Conservation (phyloP, 2,329 filamentous ascomycete genomes). For the Aspergillus sergii region DNA sequence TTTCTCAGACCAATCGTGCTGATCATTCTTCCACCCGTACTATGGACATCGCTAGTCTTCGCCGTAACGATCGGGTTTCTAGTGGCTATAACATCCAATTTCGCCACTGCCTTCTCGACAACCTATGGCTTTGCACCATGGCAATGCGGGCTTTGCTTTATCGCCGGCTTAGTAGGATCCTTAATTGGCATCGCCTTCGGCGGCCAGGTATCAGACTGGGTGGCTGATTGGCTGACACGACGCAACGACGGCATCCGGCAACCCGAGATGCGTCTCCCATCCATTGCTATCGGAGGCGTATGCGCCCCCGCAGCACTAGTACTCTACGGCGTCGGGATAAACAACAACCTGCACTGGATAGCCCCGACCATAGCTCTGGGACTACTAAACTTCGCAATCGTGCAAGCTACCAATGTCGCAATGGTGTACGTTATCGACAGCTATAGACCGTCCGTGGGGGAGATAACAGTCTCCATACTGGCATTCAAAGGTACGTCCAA, state of each 20-base stretch:
- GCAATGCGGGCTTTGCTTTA: background rate
- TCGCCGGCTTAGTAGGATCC: background rate
- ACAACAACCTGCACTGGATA: slow-evolving; percentile 51
- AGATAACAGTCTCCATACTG: slow-evolving; percentile 9
- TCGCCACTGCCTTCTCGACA: background rate
- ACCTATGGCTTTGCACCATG: background rate
- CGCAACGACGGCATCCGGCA: background rate
- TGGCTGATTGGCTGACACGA: background rate
- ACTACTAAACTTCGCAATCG: background rate
- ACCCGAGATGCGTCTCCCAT: slow-evolving; percentile 13
- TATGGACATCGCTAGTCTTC: background rate
- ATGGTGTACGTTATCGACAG: slow-evolving; percentile 16
- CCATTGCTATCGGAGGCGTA: slow-evolving; percentile 26
- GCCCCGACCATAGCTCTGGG: slow-evolving; percentile 56
- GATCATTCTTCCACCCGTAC: background rate
- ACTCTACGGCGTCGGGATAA: slow-evolving; percentile 37
- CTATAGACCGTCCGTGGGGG: slow-evolving; percentile 10
- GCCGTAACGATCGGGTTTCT: background rate
- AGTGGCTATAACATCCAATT: background rate
- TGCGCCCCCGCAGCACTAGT: slow-evolving; percentile 28
- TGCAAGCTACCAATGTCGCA: background rate
- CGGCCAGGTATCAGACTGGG: background rate
- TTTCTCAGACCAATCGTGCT: background rate
- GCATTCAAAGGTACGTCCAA: slow-evolving; percentile 12
- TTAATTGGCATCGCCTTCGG: background rate